phyloP scores from a whole-genome alignment of 306 rosid genomes.

The Pterocarpus macrocarpus region DNA sequence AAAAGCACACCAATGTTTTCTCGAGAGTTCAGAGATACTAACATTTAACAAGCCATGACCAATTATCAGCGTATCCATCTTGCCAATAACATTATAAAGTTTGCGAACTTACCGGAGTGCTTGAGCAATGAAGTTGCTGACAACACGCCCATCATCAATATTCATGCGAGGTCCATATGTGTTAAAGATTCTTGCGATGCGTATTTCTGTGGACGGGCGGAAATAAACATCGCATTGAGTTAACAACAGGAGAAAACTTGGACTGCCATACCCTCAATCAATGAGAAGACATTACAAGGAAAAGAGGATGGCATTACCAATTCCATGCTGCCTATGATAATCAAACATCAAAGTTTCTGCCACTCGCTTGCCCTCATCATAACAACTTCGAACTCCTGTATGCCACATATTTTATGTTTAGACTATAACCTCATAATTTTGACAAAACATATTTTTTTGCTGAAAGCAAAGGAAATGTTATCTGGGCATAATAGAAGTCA shows the following conservation, averaged over 20 bases:
- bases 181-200: slow-evolving; percentile 94
- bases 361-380: slow-evolving; percentile 97
- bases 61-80: slow-evolving; percentile 5
- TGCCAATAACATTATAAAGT: slow-evolving; percentile 16
- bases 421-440: slow-evolving; percentile 22
- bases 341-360: slow-evolving; percentile 98
- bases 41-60: not conserved
- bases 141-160: slow-evolving; percentile 95
- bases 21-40: not conserved
- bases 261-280: slow-evolving; percentile 14
- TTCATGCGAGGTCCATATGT: slow-evolving; percentile 97
- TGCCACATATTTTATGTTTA: slow-evolving; percentile 33
- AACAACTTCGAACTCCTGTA: slow-evolving; percentile 94
- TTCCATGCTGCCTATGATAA: slow-evolving; percentile 95
- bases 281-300: slow-evolving; percentile 1
- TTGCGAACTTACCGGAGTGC: slow-evolving; percentile 75
- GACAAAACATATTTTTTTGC: slow-evolving; percentile 15
- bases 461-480: not conserved
- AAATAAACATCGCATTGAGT: not conserved
- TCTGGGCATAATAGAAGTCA: not conserved
- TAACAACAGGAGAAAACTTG: not conserved
- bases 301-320: slow-evolving; percentile 58
- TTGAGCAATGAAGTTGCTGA: slow-evolving; percentile 96
- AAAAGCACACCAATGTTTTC: too few relatives aligned
- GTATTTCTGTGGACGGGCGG: slow-evolving; percentile 64